Base-by-base conservation (phyloP, 2,329 filamentous ascomycete genomes). In the Knoxdaviesia proteae region DNA sequence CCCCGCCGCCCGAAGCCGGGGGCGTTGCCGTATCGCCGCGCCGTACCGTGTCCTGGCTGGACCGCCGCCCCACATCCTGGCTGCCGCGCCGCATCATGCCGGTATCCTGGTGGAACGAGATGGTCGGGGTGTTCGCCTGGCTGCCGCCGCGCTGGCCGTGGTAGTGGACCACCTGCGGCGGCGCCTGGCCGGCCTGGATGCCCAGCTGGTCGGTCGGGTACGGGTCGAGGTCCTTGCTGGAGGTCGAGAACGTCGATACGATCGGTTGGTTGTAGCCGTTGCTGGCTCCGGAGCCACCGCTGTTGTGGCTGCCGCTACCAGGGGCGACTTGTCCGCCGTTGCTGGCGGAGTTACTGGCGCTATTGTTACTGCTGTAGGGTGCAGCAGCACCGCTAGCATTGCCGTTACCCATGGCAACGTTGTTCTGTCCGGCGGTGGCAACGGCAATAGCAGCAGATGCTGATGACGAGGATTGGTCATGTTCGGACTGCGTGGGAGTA, bases 251-350 rank as follows among this genome's bases (percentile, higher is more conserved):
- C 29, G 73, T 77, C 38, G 75, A 80, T 38, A 80, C 69, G 29
- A 79, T 62, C 5, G 76, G 75, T 53, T 78, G 74, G 52, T 76
- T 73, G 51, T 79, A 79, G n/a, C 74, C 74, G 54, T 78, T 77
- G 40, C 68, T 60, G 46, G 51, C 53, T 49, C 53, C 61, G 52
- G 60, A 64, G 42, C 55, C 53, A 45, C 51, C 51, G 10, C 38
- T 8, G 37, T 35, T 31, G 40, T 43, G 33, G 20, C 20, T 20
- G 20, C 20, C 20, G 20, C 20, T 20, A 20, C 20, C 20, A 29
- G 42, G 6, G 43, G 39, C n/a, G 44, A 46, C 37, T 48, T 46
- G n/a, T 47, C 47, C n/a, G 42, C 45, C 10, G 47, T 48, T 32
- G 46, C 40, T 20, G 20, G 20, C 20, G 20, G 20, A 20, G 3